A percentile compares a stretch with the other conserved stretches of the same genome.
These are phyloP conservation scores for Picea sitchensis DNA, from an alignment of 75 land plant genomes.

Conservation along the genomic window DNA sequence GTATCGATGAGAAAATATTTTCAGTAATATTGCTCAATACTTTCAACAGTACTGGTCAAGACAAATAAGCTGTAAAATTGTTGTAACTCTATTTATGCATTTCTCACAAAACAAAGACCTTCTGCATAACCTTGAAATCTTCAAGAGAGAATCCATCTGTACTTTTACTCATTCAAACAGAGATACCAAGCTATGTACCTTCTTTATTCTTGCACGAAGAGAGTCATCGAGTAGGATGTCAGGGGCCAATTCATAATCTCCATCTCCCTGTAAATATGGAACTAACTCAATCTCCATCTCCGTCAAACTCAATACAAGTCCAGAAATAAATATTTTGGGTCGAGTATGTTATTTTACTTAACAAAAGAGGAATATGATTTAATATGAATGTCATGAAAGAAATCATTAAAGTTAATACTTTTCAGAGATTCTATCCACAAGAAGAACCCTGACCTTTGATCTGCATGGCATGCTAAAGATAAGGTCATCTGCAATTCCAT, in stretches of 20 bases:
- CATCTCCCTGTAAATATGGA: conserved; percentile 68
- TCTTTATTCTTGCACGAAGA: conserved; percentile 73
- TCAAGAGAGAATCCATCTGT: neutral
- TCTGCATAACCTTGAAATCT: neutral
- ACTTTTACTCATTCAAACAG: neutral
- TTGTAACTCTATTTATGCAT: neutral
- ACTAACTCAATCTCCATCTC: neutral
- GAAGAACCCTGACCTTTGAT: conserved; percentile 54
- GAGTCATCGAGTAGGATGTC: conserved; percentile 71
- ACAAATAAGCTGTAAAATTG: neutral
- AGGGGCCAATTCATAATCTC: conserved; percentile 84
- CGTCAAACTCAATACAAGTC: neutral
- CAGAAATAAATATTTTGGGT: conserved; percentile 2
- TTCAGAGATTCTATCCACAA: neutral
- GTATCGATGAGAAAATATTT: conserved; percentile 11
- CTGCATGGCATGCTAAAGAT: conserved; percentile 98
- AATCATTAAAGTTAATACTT: neutral
- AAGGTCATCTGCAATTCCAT: conserved; percentile 88
- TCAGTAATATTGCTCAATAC: neutral
- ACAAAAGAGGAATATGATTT: neutral
- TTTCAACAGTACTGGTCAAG: neutral
- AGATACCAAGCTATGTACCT: conserved; percentile 31
- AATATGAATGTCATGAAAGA: neutral
- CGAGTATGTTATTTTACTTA: neutral
- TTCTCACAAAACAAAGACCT: neutral